Evolutionary conservation across 257 asterid species (phyloP), one percentile per base, ranked within the genome.

Genomic region (Avicennia marina): DNA sequence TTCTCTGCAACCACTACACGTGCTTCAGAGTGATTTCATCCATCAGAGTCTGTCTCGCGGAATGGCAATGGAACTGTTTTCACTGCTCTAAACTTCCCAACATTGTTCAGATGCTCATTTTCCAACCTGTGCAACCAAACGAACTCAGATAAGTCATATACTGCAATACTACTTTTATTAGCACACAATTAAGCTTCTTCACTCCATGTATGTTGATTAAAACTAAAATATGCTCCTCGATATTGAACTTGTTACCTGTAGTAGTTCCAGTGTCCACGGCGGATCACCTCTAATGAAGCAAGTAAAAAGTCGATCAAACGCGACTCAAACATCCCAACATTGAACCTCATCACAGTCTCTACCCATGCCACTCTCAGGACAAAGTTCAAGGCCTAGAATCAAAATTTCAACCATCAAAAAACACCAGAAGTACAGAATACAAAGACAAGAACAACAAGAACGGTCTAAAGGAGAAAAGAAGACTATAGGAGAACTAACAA

Each of bases 181-280:
- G 4, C 34, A 29, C 8, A 29, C 4, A 4, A 29, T 29, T 4
- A 8, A 4, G 8, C 34, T 29, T 8, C 4, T 17, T 24, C 17
- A 5, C 34, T n/a, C n/a, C n/a, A n/a, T n/a, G n/a, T n/a, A n/a
- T n/a, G n/a, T n/a, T n/a, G n/a, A n/a, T n/a, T n/a, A n/a, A n/a
- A n/a, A n/a, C n/a, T n/a, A n/a, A n/a, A 29, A 29, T 4, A 29
- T 29, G 4, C 8, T 29, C 15, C 2, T 16, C 11, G 34, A 57
- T 25, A 46, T 25, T 10, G 11, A 5, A 39, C n/a, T 40, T 34
- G 51, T 32, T 73, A 91, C 98, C 98, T 88, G 45, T 87, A 91
- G 73, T 71, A 91, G 78, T 93, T 93, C 98, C 98, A 93, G 50
- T 93, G 98, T 18, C 97, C 98, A 19, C 98, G 98, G 4, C 98